Conservation (phyloP, 108 stramenopile genomes). For the Pseudonitzschia multiseries region DNA sequence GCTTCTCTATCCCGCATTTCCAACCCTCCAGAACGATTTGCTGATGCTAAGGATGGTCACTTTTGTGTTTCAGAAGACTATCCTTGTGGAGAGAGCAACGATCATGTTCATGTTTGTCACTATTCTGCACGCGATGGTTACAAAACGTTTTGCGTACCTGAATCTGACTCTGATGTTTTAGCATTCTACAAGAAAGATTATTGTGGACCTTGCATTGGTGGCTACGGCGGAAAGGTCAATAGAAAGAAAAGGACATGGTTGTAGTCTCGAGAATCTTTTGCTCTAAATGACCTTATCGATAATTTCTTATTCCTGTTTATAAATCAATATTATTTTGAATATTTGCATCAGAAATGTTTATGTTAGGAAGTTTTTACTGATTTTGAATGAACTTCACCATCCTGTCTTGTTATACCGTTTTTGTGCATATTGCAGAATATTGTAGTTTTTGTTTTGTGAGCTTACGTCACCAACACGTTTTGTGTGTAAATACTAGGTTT, state of each 20-base stretch:
- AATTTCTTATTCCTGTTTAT: background rate
- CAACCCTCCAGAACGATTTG: background rate
- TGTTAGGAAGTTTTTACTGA: too few species aligned
- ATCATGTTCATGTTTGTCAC: constrained; percentile 43
- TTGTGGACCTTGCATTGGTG: constrained; percentile 45
- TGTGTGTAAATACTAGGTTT: too few species aligned
- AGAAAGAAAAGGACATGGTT: background rate
- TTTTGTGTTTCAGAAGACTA: constrained; percentile 39
- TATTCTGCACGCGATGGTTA: constrained; percentile 41
- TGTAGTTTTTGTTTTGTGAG: too few species aligned
- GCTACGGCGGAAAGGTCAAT: background rate
- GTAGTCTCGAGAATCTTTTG: background rate
- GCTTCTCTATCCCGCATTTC: background rate
- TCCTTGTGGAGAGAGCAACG: constrained; percentile 34
- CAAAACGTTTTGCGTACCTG: constrained; percentile 47
- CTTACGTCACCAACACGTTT: too few species aligned
- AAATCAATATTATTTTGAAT: too few species aligned
- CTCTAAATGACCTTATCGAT: background rate
- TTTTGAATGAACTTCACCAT: too few species aligned
- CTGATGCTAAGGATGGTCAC: constrained; percentile 13
- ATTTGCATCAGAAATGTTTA: too few species aligned
- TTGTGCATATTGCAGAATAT: too few species aligned
- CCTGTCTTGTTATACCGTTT: too few species aligned
- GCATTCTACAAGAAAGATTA: constrained; percentile 43
- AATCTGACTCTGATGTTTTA: constrained; percentile 41